Percentiles rank a stretch among this genome's conserved stretches.
phyloP scores from a whole-genome alignment of 2,329 filamentous ascomycete genomes.

The Aspergillus uvarum region DNA sequence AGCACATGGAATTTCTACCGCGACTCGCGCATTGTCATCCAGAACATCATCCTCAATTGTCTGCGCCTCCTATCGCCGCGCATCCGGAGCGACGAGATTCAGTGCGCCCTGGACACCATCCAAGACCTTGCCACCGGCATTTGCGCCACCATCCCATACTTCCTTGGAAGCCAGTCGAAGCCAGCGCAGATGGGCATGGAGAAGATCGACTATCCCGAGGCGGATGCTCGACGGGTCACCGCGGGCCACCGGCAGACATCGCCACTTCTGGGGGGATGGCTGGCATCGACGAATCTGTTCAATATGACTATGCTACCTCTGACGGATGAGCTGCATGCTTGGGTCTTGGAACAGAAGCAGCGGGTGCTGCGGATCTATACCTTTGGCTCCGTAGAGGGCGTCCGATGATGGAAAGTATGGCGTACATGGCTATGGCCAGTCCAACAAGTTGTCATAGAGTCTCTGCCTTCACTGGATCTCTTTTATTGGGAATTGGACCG shows the following conservation, averaged over 20 bases:
- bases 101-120: conserved; percentile 8
- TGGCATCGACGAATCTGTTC: conserved; percentile 19
- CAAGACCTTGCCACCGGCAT: conserved; percentile 26
- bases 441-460: no score
- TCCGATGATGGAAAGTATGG: neutral
- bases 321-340: conserved; percentile 19
- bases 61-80: conserved; percentile 17
- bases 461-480: no score
- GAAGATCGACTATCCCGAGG: conserved; percentile 25
- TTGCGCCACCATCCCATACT: conserved; percentile 30
- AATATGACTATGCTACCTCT: conserved; percentile 24
- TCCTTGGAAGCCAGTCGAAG: conserved; percentile 26
- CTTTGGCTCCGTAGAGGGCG: conserved; percentile 3
- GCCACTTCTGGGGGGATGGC: conserved; percentile 30
- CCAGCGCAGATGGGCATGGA: conserved; percentile 23
- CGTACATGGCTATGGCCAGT: no score
- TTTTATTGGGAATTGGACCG: no score
- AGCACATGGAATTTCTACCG: conserved; percentile 32
- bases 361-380: conserved; percentile 28
- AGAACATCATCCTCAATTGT: conserved; percentile 30
- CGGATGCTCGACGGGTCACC: conserved; percentile 20
- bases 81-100: conserved; percentile 6
- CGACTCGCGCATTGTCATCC: conserved; percentile 29
- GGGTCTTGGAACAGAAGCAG: conserved; percentile 25
- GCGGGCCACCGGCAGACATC: conserved; percentile 23